These are phyloP conservation scores for Cymbopogon flexuosus DNA, from an alignment of 202 grass and related monocot genomes.

Conservation along the genomic window DNA sequence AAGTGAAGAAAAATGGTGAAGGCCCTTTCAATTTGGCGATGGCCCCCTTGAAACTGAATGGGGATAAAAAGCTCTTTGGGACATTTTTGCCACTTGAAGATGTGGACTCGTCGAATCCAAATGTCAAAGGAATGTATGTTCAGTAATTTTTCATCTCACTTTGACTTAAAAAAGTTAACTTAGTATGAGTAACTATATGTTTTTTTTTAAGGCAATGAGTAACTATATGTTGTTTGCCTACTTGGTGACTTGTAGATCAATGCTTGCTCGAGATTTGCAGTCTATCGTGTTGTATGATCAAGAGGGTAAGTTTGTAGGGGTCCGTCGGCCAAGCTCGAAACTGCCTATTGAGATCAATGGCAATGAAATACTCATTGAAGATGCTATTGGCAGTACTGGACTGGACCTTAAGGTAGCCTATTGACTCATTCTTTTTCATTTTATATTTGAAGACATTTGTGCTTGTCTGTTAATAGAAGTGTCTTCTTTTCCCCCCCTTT, in stretches of 20 bases:
- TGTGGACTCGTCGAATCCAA: conserved; percentile 44
- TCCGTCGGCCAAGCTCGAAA: conserved; percentile 88
- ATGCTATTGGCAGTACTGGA: conserved; percentile 88
- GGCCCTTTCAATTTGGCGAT: conserved; percentile 91
- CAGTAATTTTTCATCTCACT: conserved; percentile 10
- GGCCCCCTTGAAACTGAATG: conserved; percentile 69
- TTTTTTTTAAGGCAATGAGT: background rate
- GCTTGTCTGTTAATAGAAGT: background rate
- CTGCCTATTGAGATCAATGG: conserved; percentile 90
- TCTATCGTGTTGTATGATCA: conserved; percentile 96
- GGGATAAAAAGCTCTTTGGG: conserved; percentile 84
- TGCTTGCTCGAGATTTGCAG: conserved; percentile 93
- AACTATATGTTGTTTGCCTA: conserved; percentile 3
- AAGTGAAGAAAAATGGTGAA: conserved; percentile 87
- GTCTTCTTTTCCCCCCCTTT: background rate
- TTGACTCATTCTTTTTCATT: background rate
- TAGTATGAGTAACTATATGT: background rate
- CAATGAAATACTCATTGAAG: conserved; percentile 90
- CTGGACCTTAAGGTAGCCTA: conserved; percentile 77
- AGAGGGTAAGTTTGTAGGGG: conserved; percentile 93
- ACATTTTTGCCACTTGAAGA: conserved; percentile 75
- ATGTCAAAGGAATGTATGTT: conserved; percentile 93
- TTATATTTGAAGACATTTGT: background rate
- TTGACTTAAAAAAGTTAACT: background rate
- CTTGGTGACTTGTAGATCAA: conserved; percentile 56